phyloP scores from a whole-genome alignment of 1,139 yeast species.

The Yamadazyma kanchanaburiensis region DNA sequence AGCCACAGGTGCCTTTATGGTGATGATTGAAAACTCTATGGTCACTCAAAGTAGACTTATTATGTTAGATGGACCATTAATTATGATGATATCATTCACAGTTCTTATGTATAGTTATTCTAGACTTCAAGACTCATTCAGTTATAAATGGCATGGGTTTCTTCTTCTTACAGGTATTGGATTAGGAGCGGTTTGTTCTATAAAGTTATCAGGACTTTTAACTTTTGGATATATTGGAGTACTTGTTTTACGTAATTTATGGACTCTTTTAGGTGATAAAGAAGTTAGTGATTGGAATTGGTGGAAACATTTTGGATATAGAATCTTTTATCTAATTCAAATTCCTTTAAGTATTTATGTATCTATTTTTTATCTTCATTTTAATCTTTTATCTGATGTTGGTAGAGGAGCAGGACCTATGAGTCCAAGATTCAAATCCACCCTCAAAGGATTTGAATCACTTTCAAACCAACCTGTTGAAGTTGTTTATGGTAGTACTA shows the following conservation, averaged over 20 bases:
- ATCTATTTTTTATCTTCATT: constrained; percentile 47
- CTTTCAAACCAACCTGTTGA: constrained; percentile 38
- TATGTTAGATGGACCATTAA: constrained; percentile 48
- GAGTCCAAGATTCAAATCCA: constrained; percentile 57
- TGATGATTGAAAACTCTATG: constrained; percentile 53
- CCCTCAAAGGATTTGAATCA: constrained; percentile 41
- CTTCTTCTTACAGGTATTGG: constrained; percentile 45
- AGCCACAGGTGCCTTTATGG: constrained; percentile 39
- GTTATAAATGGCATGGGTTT: constrained; percentile 42
- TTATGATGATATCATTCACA: constrained; percentile 43
- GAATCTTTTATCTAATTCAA: constrained; percentile 32
- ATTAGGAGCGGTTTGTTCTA: constrained; percentile 50
- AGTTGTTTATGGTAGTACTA: constrained; percentile 61
- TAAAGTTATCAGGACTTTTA: constrained; percentile 53
- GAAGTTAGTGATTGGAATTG: constrained; percentile 28
- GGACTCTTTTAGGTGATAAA: constrained; percentile 61
- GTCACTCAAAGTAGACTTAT: constrained; percentile 49
- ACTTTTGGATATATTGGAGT: constrained; percentile 50
- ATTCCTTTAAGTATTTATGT: constrained; percentile 53
- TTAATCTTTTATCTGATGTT: constrained; percentile 40
- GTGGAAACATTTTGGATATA: constrained; percentile 26
- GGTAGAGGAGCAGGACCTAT: constrained; percentile 53
- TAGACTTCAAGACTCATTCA: constrained; percentile 31
- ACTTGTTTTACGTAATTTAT: constrained; percentile 41
- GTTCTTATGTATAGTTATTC: constrained; percentile 43